Conservation (phyloP, 2,329 filamentous ascomycete genomes). For the Clarireedia hainanense region DNA sequence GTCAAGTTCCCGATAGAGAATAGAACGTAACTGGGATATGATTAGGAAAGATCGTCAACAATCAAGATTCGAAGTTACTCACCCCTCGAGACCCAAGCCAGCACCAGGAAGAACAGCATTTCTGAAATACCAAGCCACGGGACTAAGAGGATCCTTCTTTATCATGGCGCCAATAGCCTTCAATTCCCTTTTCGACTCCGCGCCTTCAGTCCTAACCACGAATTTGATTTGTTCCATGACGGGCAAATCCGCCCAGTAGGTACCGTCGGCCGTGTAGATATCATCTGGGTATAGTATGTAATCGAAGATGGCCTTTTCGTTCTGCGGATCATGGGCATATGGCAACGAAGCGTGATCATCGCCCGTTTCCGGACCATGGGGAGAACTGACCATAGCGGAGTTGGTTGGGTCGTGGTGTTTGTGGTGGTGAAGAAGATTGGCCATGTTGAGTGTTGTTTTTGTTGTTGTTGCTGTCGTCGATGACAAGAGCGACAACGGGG, state of each 20-base stretch:
- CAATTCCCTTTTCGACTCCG: constrained; percentile 63
- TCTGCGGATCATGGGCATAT: constrained; percentile 10
- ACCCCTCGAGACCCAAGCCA: constrained; percentile 82
- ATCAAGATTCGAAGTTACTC: constrained; percentile 19
- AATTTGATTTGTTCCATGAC: constrained; percentile 64
- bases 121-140: constrained; percentile 77
- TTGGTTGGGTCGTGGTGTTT: constrained; percentile 24
- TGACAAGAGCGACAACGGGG: not conserved
- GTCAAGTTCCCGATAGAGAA: constrained; percentile 95
- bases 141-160: constrained; percentile 78
- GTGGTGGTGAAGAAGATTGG: constrained; percentile 19
- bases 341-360: constrained; percentile 22
- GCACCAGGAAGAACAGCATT: constrained; percentile 91
- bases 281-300: constrained; percentile 82
- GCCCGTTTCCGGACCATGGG: constrained; percentile 29
- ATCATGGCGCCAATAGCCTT: constrained; percentile 65
- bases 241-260: constrained; percentile 89
- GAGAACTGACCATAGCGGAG: constrained; percentile 20
- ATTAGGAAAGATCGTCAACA: constrained; percentile 5
- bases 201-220: constrained; percentile 63
- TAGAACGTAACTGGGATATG: constrained; percentile 65
- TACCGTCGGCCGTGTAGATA: constrained; percentile 71
- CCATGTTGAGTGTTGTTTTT: constrained; percentile 15
- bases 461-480: not conserved
- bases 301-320: constrained; percentile 60